Conservation (phyloP, 2,329 filamentous ascomycete genomes). For the Colletotrichum sp. region DNA sequence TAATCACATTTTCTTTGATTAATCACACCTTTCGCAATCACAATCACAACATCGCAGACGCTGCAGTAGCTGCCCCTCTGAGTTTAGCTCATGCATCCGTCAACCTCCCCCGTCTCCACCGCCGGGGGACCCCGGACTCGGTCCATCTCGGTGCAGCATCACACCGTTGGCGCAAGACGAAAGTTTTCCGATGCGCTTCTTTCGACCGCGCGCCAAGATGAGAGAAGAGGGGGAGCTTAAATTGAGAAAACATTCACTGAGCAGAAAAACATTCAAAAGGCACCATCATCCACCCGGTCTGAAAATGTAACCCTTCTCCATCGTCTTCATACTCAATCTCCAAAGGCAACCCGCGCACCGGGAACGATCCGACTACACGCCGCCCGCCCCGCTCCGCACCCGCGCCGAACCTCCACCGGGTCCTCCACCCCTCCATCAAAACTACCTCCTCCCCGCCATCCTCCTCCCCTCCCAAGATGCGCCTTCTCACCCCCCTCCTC, state of each 20-base stretch:
- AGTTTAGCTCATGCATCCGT: constrained; percentile 5
- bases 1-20: background rate
- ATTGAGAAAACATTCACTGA: background rate
- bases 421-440: background rate
- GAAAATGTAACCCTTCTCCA: background rate
- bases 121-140: constrained; percentile 7
- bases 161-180: background rate
- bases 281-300: background rate
- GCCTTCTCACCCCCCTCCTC: background rate
- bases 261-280: background rate
- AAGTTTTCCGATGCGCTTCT: background rate
- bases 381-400: background rate
- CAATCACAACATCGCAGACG: background rate
- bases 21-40: constrained; percentile 2
- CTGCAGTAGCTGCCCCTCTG: background rate
- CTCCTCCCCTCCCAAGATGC: background rate
- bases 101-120: background rate
- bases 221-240: background rate
- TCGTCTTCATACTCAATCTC: background rate
- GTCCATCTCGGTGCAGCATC: constrained; percentile 16
- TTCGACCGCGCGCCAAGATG: background rate
- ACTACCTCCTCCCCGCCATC: background rate
- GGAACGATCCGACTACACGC: background rate
- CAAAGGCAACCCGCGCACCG: background rate
- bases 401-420: background rate